phyloP scores from a whole-genome alignment of 495 filamentous ascomycete species.

The Penicillium egyptiacum region DNA sequence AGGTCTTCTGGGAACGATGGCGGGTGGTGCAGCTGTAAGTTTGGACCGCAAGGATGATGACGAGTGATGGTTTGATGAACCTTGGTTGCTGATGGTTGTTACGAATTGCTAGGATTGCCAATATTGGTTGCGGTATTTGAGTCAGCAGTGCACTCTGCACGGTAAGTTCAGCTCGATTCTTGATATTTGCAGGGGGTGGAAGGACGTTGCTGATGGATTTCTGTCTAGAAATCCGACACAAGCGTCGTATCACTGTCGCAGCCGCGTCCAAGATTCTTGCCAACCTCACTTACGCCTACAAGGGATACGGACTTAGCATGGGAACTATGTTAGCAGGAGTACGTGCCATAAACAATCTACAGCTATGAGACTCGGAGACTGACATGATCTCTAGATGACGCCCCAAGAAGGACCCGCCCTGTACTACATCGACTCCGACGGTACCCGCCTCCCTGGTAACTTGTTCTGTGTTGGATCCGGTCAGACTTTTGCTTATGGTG shows the following conservation, averaged over 20 bases:
- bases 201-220: conserved; percentile 10
- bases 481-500: conserved; percentile 98
- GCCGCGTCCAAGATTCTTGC: conserved; percentile 97
- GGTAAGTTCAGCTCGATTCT: conserved; percentile 37
- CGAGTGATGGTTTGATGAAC: background rate
- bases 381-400: conserved; percentile 50
- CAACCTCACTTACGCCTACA: conserved; percentile 97
- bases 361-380: background rate
- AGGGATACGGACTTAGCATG: conserved; percentile 96
- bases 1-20: conserved; percentile 93
- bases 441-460: conserved; percentile 88
- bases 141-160: conserved; percentile 98
- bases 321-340: conserved; percentile 99
- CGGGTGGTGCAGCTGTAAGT: conserved; percentile 89
- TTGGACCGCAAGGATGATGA: background rate
- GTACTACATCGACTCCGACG: conserved; percentile 99
- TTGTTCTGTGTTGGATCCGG: conserved; percentile 97
- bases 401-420: conserved; percentile 94
- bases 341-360: conserved; percentile 16
- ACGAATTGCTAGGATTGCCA: conserved; percentile 76
- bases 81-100: conserved; percentile 17
- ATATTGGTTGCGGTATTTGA: conserved; percentile 98
- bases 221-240: conserved; percentile 80
- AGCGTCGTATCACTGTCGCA: conserved; percentile 95
- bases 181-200: background rate